Conservation (phyloP, 441 rosid genomes). For the Biscutella laevigata region DNA sequence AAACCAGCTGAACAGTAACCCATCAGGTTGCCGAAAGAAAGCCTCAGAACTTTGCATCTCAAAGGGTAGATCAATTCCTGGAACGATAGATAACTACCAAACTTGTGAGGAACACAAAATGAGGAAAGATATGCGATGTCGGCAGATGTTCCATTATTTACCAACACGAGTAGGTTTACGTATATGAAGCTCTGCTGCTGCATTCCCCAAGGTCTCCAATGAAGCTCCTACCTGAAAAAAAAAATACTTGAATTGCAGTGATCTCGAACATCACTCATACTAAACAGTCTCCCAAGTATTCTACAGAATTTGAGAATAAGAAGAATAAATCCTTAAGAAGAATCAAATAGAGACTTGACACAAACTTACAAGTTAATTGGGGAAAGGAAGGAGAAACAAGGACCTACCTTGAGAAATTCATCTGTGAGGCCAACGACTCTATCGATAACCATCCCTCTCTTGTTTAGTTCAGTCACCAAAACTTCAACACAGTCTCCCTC, state of each 20-base stretch:
- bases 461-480: constrained; percentile 51
- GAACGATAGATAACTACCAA: constrained; percentile 14
- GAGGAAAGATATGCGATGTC: background rate
- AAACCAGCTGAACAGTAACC: constrained; percentile 80
- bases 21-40: constrained; percentile 74
- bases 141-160: constrained; percentile 18
- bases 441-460: constrained; percentile 52
- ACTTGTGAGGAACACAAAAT: background rate
- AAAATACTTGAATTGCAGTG: background rate
- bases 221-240: constrained; percentile 65
- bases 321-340: background rate
- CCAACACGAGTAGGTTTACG: constrained; percentile 80
- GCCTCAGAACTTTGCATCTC: constrained; percentile 73
- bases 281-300: background rate
- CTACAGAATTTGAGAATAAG: background rate
- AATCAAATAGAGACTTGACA: background rate
- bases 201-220: constrained; percentile 48
- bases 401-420: constrained; percentile 67
- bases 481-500: constrained; percentile 58
- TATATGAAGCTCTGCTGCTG: constrained; percentile 69
- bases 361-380: background rate
- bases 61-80: constrained; percentile 88
- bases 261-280: background rate
- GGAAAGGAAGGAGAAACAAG: background rate
- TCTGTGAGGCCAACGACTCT: constrained; percentile 60